A percentile compares a stretch with the other conserved stretches of the same genome.
These are phyloP conservation scores for Medicago lupulina DNA, from an alignment of 306 rosid genomes.

Conservation along the genomic window DNA sequence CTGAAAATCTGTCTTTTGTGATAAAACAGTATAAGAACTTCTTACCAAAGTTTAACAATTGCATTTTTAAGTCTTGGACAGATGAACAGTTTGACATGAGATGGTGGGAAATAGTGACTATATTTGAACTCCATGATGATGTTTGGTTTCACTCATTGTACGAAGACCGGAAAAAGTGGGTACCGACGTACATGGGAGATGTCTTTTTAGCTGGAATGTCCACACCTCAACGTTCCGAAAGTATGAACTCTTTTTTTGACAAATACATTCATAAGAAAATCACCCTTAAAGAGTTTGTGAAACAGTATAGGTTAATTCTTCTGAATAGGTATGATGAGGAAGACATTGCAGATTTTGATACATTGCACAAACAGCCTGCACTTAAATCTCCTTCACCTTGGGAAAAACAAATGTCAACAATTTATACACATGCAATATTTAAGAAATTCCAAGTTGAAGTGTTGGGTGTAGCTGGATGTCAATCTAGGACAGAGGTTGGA, in stretches of 20 bases:
- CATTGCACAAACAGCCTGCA: slow-evolving; percentile 93
- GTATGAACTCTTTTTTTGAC: slow-evolving; percentile 89
- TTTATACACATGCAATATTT: slow-evolving; percentile 88
- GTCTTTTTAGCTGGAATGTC: slow-evolving; percentile 86
- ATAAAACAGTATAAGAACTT: slow-evolving; percentile 70
- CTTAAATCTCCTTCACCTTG: slow-evolving; percentile 95
- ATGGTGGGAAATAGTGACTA: slow-evolving; percentile 88
- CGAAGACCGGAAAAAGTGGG: slow-evolving; percentile 88
- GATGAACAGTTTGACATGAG: slow-evolving; percentile 89
- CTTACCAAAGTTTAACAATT: slow-evolving; percentile 71
- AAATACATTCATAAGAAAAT: slow-evolving; percentile 87
- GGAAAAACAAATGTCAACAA: slow-evolving; percentile 92
- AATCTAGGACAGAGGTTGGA: slow-evolving; percentile 70
- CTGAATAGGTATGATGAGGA: slow-evolving; percentile 90
- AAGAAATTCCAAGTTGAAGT: slow-evolving; percentile 91
- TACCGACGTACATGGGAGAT: slow-evolving; percentile 76
- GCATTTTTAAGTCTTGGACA: slow-evolving; percentile 84
- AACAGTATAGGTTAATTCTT: slow-evolving; percentile 80
- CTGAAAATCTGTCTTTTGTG: slow-evolving; percentile 73
- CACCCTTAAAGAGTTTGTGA: slow-evolving; percentile 82
- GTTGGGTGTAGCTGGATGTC: slow-evolving; percentile 92
- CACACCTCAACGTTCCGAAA: slow-evolving; percentile 78
- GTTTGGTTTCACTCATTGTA: slow-evolving; percentile 71
- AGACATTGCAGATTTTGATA: slow-evolving; percentile 90
- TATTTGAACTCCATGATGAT: slow-evolving; percentile 83